Conservation (phyloP, 257 asterid species). For the Nicotiana undulata region DNA sequence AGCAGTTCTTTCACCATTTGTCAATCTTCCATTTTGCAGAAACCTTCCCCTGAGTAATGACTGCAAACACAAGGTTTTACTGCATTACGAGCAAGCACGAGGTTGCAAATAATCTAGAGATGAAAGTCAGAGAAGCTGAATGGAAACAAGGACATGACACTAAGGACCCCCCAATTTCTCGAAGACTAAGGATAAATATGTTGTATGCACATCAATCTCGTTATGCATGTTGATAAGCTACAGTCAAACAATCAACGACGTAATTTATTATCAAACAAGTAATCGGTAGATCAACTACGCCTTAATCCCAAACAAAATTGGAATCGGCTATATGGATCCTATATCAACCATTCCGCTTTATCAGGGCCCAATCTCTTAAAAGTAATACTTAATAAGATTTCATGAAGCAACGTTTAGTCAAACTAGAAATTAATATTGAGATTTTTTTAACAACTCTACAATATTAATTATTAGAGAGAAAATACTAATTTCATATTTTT, state of each 20-base stretch:
- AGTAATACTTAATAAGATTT: neutral
- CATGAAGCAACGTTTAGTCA: neutral
- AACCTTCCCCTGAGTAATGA: constrained; percentile 79
- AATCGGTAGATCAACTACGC: neutral
- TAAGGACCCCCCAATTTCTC: neutral
- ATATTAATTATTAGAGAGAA: too few relatives aligned
- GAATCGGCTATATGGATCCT: neutral
- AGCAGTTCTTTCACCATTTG: constrained; percentile 45
- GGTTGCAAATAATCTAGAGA: neutral
- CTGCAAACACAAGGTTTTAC: constrained; percentile 29
- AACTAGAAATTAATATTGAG: neutral
- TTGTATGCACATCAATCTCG: neutral
- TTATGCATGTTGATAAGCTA: neutral
- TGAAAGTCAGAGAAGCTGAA: neutral
- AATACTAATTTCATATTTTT: neutral
- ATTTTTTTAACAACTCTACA: too few relatives aligned
- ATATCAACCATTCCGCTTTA: neutral
- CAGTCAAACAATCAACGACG: too few relatives aligned
- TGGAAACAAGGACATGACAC: neutral
- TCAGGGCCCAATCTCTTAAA: neutral
- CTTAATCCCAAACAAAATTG: neutral
- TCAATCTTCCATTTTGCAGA: constrained; percentile 42
- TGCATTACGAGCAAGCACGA: neutral
- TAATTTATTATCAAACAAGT: neutral
- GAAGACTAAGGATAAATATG: neutral